Percentiles rank a stretch among this genome's conserved stretches.
These are phyloP conservation scores for Globisporangium yorkense DNA, from an alignment of 352 stramenopile species.

Conservation along the genomic window DNA sequence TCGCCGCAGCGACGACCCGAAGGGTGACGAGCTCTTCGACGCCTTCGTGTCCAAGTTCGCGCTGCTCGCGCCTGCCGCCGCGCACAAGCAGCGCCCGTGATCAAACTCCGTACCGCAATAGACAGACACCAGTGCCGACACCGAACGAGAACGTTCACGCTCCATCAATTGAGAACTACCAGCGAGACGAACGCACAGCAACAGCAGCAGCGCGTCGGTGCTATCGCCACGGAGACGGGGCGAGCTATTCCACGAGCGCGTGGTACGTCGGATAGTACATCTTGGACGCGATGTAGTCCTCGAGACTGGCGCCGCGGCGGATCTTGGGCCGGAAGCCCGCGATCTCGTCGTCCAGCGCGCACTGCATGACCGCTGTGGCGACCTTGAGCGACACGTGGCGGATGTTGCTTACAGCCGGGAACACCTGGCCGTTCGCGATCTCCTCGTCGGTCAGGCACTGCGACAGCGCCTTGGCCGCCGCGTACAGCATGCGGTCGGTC, in stretches of 20 bases:
- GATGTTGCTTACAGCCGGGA: constrained; percentile 92
- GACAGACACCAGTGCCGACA: not conserved
- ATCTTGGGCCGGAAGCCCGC: constrained; percentile 73
- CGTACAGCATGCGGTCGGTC: constrained; percentile 95
- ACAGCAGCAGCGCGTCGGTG: not conserved
- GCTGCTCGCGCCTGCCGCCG: constrained; percentile 23
- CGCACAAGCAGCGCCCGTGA: constrained; percentile 2
- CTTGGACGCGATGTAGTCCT: constrained; percentile 89
- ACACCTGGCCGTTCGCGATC: constrained; percentile 89
- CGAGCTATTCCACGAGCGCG: constrained; percentile 83
- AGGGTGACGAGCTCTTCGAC: constrained; percentile 50
- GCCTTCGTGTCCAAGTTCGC: constrained; percentile 63
- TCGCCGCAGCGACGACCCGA: constrained; percentile 17
- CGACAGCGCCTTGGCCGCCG: constrained; percentile 91
- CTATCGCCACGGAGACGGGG: not conserved
- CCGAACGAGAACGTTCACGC: not conserved
- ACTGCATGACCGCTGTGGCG: constrained; percentile 87
- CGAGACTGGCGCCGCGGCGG: constrained; percentile 64
- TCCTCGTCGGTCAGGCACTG: constrained; percentile 92
- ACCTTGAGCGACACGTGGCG: constrained; percentile 91
- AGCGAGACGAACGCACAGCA: not conserved
- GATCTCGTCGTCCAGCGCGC: constrained; percentile 86
- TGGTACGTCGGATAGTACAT: constrained; percentile 96
- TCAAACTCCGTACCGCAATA: not conserved
- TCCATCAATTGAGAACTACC: not conserved